Evolutionary conservation across 768 basidiomycete species (phyloP).

Genomic region (Neoboletus brunneissimus): DNA sequence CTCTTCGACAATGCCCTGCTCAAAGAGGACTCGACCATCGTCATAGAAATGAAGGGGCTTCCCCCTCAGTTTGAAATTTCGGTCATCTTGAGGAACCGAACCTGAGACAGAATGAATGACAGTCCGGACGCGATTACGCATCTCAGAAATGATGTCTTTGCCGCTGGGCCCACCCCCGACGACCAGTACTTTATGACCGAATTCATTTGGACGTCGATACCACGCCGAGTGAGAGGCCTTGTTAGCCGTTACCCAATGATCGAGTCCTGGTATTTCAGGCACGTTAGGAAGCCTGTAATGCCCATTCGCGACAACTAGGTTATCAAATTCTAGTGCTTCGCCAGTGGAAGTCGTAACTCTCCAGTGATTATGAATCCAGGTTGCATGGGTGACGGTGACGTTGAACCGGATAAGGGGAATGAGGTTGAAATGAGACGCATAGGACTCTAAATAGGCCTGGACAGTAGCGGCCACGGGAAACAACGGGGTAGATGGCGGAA

Average conservation of each 20-base stretch:
- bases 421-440: conserved; percentile 61
- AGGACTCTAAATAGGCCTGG: conserved; percentile 65
- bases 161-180: conserved; percentile 65
- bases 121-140: conserved; percentile 41
- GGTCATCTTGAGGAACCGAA: conserved; percentile 30
- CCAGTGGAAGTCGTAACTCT: conserved; percentile 42
- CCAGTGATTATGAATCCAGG: conserved; percentile 48
- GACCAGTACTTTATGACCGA: conserved; percentile 42
- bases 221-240: conserved; percentile 64
- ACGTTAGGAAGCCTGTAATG: conserved; percentile 66
- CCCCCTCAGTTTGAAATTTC: conserved; percentile 40
- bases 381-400: conserved; percentile 49
- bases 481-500: conserved; percentile 69
- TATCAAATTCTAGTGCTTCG: conserved; percentile 47
- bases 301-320: conserved; percentile 74
- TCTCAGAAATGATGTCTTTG: conserved; percentile 60
- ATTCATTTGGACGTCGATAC: conserved; percentile 53
- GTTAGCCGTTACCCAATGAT: conserved; percentile 50
- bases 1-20: conserved; percentile 53
- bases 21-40: conserved; percentile 51
- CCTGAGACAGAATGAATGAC: conserved; percentile 57
- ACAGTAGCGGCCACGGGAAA: conserved; percentile 64
- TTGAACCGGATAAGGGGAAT: conserved; percentile 58
- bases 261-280: conserved; percentile 58
- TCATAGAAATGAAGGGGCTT: conserved; percentile 41